Percentiles rank a stretch among this genome's conserved stretches.
Conservation (phyloP, 352 stramenopile genomes). For the Globisporangium recalcitrans region DNA sequence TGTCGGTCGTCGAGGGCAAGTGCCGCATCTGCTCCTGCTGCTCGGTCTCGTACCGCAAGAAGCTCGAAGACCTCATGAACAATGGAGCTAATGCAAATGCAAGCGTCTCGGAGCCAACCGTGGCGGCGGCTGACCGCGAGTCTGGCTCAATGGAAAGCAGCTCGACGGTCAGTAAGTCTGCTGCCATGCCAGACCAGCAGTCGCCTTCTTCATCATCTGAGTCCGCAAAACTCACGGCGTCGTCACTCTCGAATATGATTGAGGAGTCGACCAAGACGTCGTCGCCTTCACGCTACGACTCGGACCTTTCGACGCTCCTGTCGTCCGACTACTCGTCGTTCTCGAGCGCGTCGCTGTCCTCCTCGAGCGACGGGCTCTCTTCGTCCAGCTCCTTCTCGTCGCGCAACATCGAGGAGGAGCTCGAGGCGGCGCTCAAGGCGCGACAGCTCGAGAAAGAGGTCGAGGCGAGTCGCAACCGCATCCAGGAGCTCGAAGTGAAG, state of each 20-base stretch:
- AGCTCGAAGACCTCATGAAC: constrained; percentile 14
- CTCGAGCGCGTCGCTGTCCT: constrained; percentile 19
- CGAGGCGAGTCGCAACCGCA: constrained; percentile 50
- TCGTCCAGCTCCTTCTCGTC: constrained; percentile 13
- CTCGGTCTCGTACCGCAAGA: constrained; percentile 59
- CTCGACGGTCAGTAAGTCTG: neutral
- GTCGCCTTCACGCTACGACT: constrained; percentile 22
- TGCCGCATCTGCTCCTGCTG: constrained; percentile 71
- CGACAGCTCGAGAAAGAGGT: constrained; percentile 70
- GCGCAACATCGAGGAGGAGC: constrained; percentile 52
- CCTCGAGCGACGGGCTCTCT: constrained; percentile 7
- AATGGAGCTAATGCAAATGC: neutral
- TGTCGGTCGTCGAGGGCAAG: constrained; percentile 55
- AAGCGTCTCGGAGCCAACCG: neutral
- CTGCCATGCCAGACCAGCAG: neutral
- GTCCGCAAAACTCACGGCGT: neutral
- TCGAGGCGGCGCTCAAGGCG: constrained; percentile 50
- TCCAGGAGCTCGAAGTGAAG: constrained; percentile 46
- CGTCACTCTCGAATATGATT: neutral
- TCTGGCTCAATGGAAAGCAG: neutral
- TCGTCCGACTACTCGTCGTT: constrained; percentile 29
- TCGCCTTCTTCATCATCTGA: neutral
- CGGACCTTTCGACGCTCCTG: constrained; percentile 33
- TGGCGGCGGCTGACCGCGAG: neutral
- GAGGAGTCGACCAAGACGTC: neutral